Evolutionary conservation across 2,329 filamentous ascomycete species (phyloP).

Genomic region (Colletotrichum scovillei): DNA sequence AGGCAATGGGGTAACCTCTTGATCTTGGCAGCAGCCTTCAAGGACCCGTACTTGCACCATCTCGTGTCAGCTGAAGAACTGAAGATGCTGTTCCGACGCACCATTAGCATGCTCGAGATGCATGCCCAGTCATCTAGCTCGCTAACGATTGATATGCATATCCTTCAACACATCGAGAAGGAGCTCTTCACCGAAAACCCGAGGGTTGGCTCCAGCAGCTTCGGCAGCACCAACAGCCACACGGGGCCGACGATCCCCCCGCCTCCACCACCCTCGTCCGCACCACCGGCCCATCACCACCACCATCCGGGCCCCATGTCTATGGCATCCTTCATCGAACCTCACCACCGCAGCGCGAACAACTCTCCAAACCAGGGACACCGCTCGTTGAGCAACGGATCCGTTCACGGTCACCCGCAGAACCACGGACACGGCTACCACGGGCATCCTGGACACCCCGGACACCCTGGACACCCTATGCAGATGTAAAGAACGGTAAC

Average conservation of each 20-base stretch:
- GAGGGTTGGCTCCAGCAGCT: conserved; percentile 46
- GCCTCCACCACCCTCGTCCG: conserved; percentile 5
- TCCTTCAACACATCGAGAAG: conserved; percentile 70
- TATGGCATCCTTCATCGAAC: conserved; percentile 23
- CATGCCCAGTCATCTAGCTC: conserved; percentile 80
- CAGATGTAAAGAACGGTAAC: conserved; percentile 8
- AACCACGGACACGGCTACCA: conserved; percentile 17
- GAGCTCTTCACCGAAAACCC: conserved; percentile 52
- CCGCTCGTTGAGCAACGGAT: conserved; percentile 15
- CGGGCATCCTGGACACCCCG: background rate
- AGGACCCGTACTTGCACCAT: conserved; percentile 69
- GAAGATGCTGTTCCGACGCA: conserved; percentile 73
- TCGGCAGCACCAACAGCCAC: conserved; percentile 52
- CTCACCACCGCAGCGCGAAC: conserved; percentile 26
- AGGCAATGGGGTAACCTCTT: conserved; percentile 98
- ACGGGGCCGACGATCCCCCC: background rate
- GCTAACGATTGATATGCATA: conserved; percentile 78
- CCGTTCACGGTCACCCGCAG: conserved; percentile 5
- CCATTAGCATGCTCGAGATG: conserved; percentile 79
- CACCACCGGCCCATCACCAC: background rate
- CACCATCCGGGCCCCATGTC: conserved; percentile 23
- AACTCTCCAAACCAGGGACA: conserved; percentile 24
- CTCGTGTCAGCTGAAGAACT: conserved; percentile 69
- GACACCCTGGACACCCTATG: background rate
- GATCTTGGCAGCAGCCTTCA: conserved; percentile 85